Percentiles rank a stretch among this genome's conserved stretches.
Conservation (phyloP, 2,329 filamentous ascomycete genomes). For the Talaromyces sp. region DNA sequence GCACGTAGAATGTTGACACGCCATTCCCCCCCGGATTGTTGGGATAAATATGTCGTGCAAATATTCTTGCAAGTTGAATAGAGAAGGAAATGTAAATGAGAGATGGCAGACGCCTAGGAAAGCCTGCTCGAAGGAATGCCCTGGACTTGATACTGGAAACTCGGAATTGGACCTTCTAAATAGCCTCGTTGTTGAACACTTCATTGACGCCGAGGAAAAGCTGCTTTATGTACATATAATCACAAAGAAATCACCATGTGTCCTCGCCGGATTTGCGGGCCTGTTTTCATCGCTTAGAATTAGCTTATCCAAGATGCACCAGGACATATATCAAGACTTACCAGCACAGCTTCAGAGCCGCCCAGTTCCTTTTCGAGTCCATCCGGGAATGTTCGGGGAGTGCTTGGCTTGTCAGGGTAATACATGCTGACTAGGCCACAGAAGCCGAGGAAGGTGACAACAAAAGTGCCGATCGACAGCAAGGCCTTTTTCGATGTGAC, state of each 20-base stretch:
- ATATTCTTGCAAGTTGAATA: background rate
- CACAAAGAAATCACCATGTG: constrained; percentile 27
- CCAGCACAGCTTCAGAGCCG: constrained; percentile 61
- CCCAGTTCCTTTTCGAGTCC: constrained; percentile 73
- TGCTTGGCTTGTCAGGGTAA: constrained; percentile 69
- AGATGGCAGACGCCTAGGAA: background rate
- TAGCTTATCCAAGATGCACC: background rate
- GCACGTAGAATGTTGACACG: background rate
- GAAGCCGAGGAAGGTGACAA: constrained; percentile 59
- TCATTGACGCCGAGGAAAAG: constrained; percentile 29
- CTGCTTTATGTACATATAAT: constrained; percentile 35
- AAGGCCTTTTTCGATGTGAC: constrained; percentile 66
- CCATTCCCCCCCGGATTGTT: background rate
- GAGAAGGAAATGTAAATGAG: background rate
- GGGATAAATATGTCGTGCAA: background rate
- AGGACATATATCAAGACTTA: constrained; percentile 41
- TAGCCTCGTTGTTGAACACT: background rate
- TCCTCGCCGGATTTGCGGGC: constrained; percentile 36
- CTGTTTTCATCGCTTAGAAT: constrained; percentile 19
- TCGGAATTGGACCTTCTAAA: background rate
- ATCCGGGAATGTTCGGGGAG: constrained; percentile 63
- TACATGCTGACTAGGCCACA: constrained; percentile 63
- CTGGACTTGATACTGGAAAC: background rate
- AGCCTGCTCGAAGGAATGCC: background rate
- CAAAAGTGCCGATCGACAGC: constrained; percentile 64